These are phyloP conservation scores for Citrus australasica DNA, from an alignment of 345 rosid species.

Conservation along the genomic window DNA sequence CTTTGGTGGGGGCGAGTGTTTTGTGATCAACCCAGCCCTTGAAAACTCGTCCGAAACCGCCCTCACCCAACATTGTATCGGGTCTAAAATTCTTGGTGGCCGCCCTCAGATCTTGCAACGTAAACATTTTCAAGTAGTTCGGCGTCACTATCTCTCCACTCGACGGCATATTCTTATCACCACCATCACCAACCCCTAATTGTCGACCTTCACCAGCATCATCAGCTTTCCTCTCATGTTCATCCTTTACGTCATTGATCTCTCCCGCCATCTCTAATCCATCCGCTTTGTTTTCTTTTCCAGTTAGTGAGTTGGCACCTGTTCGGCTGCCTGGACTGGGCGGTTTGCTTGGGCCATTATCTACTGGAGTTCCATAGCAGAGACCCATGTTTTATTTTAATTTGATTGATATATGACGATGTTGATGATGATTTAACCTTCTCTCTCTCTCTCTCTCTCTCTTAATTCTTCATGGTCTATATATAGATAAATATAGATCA, in stretches of 20 bases:
- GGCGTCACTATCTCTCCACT: slow-evolving; percentile 22
- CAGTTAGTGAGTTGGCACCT: too few relatives aligned
- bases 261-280: not conserved
- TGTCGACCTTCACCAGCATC: too few relatives aligned
- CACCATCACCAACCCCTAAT: too few relatives aligned
- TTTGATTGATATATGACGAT: not conserved
- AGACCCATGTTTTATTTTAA: not conserved
- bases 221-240: too few relatives aligned
- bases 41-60: slow-evolving; percentile 87
- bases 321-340: not conserved
- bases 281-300: not conserved
- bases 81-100: slow-evolving; percentile 80
- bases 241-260: too few relatives aligned
- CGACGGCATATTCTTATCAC: not conserved
- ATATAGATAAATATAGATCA: too few relatives aligned
- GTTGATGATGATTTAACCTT: not conserved
- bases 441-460: not conserved
- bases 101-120: slow-evolving; percentile 46
- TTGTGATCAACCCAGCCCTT: slow-evolving; percentile 79
- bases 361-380: slow-evolving; percentile 12
- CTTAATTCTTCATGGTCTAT: too few relatives aligned
- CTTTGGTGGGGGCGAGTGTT: slow-evolving; percentile 55
- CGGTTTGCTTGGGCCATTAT: not conserved
- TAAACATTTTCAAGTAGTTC: slow-evolving; percentile 47
- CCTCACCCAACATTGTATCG: slow-evolving; percentile 73